Conservation (phyloP, 352 stramenopile species). For the Plasmopara viticola region DNA sequence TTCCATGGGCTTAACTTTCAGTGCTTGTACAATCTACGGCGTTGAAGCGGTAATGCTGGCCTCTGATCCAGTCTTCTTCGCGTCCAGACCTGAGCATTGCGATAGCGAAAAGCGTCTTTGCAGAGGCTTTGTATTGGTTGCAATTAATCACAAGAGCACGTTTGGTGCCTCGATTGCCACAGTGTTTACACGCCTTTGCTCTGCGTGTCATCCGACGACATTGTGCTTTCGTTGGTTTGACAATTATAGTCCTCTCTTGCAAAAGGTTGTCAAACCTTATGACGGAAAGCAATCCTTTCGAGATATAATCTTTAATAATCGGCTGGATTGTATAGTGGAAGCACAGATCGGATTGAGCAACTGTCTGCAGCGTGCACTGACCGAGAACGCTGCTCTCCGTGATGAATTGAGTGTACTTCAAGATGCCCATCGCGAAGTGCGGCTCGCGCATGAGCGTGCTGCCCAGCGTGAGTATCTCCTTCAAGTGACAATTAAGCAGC, state of each 20-base stretch:
- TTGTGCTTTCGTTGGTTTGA: conserved; percentile 78
- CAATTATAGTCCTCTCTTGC: conserved; percentile 72
- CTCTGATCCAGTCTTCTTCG: conserved; percentile 52
- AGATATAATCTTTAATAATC: conserved; percentile 34
- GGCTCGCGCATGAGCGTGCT: no score
- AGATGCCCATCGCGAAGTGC: conserved; percentile 38
- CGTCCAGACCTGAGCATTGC: conserved; percentile 23
- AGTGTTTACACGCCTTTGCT: conserved; percentile 47
- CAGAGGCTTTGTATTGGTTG: conserved; percentile 57
- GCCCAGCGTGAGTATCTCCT: no score
- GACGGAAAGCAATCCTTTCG: conserved; percentile 1
- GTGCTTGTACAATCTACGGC: conserved; percentile 51
- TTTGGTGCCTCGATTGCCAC: conserved; percentile 48
- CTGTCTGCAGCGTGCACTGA: conserved; percentile 56
- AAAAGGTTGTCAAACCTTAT: conserved; percentile 32
- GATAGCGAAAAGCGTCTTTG: conserved; percentile 48
- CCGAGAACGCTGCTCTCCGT: conserved; percentile 71
- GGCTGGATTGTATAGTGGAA: conserved; percentile 53
- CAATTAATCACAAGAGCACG: conserved; percentile 76
- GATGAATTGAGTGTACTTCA: conserved; percentile 55
- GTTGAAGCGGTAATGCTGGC: conserved; percentile 71
- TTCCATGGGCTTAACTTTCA: conserved; percentile 37
- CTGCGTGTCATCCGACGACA: conserved; percentile 54
- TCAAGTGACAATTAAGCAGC: no score
- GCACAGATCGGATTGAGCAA: conserved; percentile 55